These are phyloP conservation scores for Boletus reticuloceps DNA, from an alignment of 768 basidiomycete genomes.

Conservation along the genomic window DNA sequence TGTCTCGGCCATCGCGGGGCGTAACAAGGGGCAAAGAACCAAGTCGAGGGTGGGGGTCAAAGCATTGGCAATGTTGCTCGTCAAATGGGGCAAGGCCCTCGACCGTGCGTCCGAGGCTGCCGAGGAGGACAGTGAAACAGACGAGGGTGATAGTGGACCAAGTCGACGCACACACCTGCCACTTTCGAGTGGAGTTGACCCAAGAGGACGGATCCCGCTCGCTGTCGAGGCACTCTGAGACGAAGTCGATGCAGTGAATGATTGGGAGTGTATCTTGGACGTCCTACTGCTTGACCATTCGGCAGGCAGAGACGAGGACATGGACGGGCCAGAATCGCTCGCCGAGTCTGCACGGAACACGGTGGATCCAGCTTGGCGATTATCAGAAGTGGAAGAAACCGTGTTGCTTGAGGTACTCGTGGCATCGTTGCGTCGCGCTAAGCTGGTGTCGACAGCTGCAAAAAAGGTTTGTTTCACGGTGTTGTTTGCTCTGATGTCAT, in stretches of 20 bases:
- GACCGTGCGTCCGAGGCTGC: constrained; percentile 46
- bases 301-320: constrained; percentile 47
- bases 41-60: constrained; percentile 67
- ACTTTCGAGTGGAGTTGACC: constrained; percentile 38
- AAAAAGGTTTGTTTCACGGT: constrained; percentile 63
- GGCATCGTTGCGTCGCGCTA: constrained; percentile 60
- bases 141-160: constrained; percentile 34
- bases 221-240: constrained; percentile 92
- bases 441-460: constrained; percentile 46
- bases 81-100: constrained; percentile 68
- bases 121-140: constrained; percentile 44
- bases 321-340: constrained; percentile 28
- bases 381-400: constrained; percentile 87
- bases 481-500: background rate
- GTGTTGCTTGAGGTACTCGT: constrained; percentile 81
- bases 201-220: constrained; percentile 63
- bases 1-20: constrained; percentile 45
- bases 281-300: constrained; percentile 90
- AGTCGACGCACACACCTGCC: constrained; percentile 39
- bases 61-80: constrained; percentile 65
- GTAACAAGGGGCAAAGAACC: constrained; percentile 42
- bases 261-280: constrained; percentile 83
- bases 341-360: constrained; percentile 26
- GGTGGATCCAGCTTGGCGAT: constrained; percentile 75
- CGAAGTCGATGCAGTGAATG: constrained; percentile 64